phyloP scores from a whole-genome alignment of 2,329 filamentous ascomycete genomes.

The Eutypella sp. region DNA sequence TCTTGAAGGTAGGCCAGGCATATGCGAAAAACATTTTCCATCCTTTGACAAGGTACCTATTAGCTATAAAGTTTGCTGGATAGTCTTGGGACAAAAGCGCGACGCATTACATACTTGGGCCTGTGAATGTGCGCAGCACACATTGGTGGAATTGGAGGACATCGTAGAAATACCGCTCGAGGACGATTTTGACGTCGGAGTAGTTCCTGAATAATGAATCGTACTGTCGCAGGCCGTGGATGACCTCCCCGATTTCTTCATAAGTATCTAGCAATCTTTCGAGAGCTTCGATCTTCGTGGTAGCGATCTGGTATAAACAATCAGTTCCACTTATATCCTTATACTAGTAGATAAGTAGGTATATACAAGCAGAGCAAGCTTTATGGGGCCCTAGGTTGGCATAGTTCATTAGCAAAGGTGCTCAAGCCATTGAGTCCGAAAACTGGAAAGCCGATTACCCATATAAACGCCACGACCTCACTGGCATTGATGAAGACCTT shows the following conservation, averaged over 20 bases:
- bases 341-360: neutral
- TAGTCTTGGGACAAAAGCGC: neutral
- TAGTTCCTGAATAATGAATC: slow-evolving; percentile 9
- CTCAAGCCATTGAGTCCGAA: neutral
- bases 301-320: slow-evolving; percentile 3
- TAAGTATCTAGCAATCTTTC: slow-evolving; percentile 17
- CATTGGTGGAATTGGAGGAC: slow-evolving; percentile 17
- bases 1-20: slow-evolving; percentile 14
- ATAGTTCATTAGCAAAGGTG: no score
- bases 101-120: slow-evolving; percentile 7
- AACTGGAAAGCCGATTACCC: slow-evolving; percentile 10
- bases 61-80: neutral
- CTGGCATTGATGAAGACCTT: slow-evolving; percentile 16
- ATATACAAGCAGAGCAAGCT: slow-evolving; percentile 8
- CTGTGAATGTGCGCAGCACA: slow-evolving; percentile 12
- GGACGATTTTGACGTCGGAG: slow-evolving; percentile 7
- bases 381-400: slow-evolving; percentile 6
- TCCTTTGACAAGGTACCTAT: neutral
- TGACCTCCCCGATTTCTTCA: slow-evolving; percentile 16
- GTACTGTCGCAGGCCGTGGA: slow-evolving; percentile 15
- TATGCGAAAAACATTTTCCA: slow-evolving; percentile 12
- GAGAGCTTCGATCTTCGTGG: slow-evolving; percentile 7
- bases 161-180: slow-evolving; percentile 16
- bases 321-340: neutral
- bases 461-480: slow-evolving; percentile 15